Percentiles rank a stretch among this genome's conserved stretches.
phyloP scores from a whole-genome alignment of 225 moss, liverwort and hornwort genomes.

The Thuidium tamariscinum region DNA sequence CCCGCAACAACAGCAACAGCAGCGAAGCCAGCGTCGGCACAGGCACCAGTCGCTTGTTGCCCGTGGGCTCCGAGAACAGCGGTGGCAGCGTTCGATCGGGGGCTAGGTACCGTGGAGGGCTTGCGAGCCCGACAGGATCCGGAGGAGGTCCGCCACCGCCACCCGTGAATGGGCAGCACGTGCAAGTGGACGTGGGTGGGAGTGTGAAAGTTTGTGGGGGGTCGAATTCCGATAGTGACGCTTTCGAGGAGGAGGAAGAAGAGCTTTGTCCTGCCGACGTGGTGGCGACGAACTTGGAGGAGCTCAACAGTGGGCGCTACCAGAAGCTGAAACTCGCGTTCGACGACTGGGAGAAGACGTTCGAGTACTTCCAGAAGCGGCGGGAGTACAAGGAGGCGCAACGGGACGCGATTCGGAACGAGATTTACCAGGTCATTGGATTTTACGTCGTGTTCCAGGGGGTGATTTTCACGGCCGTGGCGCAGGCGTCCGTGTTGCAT shows the following conservation, averaged over 20 bases:
- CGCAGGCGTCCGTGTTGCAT: slow-evolving; percentile 17
- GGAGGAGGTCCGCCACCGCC: neutral
- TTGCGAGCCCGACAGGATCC: neutral
- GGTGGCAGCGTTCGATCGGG: neutral
- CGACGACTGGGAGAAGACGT: slow-evolving; percentile 18
- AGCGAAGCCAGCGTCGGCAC: slow-evolving; percentile 2
- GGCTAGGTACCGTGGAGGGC: neutral
- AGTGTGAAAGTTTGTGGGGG: neutral
- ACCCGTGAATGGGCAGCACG: neutral
- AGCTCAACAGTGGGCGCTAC: slow-evolving; percentile 4
- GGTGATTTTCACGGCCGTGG: slow-evolving; percentile 33
- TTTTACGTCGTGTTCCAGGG: slow-evolving; percentile 44
- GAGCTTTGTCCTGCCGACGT: neutral
- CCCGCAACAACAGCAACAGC: neutral
- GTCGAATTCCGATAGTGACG: neutral
- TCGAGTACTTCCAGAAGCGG: slow-evolving; percentile 2
- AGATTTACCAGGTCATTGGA: slow-evolving; percentile 42
- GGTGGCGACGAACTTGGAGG: slow-evolving; percentile 16
- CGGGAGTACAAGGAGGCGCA: slow-evolving; percentile 36
- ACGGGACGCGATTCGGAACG: slow-evolving; percentile 27
- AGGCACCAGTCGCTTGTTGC: neutral
- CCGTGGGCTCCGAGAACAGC: neutral
- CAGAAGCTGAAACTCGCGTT: slow-evolving; percentile 26
- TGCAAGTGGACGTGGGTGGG: neutral
- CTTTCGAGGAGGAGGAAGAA: neutral